Percentiles rank a stretch among this genome's conserved stretches.
Evolutionary conservation across 805 yeast genomes (phyloP).

Genomic region (Blastobotrys muscicola): DNA sequence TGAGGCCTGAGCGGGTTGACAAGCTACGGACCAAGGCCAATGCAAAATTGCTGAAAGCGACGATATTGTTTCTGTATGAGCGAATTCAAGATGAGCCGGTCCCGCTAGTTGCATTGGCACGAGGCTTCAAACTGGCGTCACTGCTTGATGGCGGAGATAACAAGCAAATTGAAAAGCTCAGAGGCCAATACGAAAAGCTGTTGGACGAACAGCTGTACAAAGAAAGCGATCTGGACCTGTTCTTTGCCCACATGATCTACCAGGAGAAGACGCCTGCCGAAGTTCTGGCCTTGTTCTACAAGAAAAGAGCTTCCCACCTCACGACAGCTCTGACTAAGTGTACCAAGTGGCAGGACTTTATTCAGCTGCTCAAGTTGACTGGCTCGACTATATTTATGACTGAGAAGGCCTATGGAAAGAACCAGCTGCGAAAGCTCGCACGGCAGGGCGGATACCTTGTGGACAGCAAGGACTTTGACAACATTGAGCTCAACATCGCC

Average conservation of each 20-base stretch:
- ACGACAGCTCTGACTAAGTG: background rate
- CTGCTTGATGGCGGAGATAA: background rate
- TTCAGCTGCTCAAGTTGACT: conserved; percentile 8
- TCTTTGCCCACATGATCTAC: conserved; percentile 16
- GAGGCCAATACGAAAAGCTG: background rate
- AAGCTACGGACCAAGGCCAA: background rate
- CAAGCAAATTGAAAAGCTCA: background rate
- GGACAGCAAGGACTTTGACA: conserved; percentile 11
- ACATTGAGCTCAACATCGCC: conserved; percentile 8
- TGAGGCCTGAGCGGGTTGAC: background rate
- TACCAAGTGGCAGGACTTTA: conserved; percentile 3
- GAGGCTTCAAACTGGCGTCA: background rate
- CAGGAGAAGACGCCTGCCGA: conserved; percentile 10
- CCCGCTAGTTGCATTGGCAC: background rate
- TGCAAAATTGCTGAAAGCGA: background rate
- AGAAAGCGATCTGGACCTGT: conserved; percentile 12
- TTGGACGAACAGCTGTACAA: conserved; percentile 2
- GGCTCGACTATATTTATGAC: conserved; percentile 8
- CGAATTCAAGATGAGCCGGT: background rate
- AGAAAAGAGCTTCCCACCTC: background rate
- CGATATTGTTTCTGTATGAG: background rate
- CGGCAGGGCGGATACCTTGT: conserved; percentile 13
- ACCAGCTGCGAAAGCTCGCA: conserved; percentile 8
- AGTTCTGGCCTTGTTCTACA: conserved; percentile 10
- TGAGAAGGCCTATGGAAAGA: conserved; percentile 11